phyloP scores from a whole-genome alignment of 495 filamentous ascomycete species.

The Bryoglossum gracile region DNA sequence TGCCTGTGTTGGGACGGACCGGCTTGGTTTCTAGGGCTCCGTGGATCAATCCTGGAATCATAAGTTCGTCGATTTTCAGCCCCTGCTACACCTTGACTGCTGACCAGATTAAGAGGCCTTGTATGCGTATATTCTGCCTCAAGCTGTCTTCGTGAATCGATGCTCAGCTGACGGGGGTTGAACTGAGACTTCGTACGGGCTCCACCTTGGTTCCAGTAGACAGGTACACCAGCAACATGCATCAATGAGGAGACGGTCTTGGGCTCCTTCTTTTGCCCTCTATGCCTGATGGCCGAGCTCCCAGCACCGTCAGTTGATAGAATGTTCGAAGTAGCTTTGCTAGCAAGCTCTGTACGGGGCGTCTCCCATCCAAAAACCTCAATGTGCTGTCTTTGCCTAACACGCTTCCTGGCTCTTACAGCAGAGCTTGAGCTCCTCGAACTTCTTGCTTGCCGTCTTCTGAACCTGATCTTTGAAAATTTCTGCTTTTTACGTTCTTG shows the following conservation, averaged over 20 bases:
- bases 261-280: not conserved
- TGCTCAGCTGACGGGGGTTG: not conserved
- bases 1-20: not conserved
- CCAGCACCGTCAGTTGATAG: conserved; percentile 12
- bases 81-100: not conserved
- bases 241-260: conserved; percentile 12
- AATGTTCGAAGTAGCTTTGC: not conserved
- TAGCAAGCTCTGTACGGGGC: conserved; percentile 1
- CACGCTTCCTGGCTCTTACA: conserved; percentile 1
- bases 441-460: conserved; percentile 6
- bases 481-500: conserved; percentile 13
- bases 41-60: conserved; percentile 16
- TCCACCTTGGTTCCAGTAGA: conserved; percentile 5
- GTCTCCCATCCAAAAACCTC: conserved; percentile 13
- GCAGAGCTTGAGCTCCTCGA: conserved; percentile 6
- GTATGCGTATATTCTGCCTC: conserved; percentile 3
- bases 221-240: conserved; percentile 15
- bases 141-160: not conserved
- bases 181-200: not conserved
- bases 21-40: not conserved
- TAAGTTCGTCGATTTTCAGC: conserved; percentile 10
- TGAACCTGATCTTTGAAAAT: not conserved
- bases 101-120: conserved; percentile 6
- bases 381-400: conserved; percentile 4
- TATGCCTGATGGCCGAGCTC: not conserved